Evolutionary conservation across 305 asterid species (phyloP).

Genomic region (Fraxinus albicans): DNA sequence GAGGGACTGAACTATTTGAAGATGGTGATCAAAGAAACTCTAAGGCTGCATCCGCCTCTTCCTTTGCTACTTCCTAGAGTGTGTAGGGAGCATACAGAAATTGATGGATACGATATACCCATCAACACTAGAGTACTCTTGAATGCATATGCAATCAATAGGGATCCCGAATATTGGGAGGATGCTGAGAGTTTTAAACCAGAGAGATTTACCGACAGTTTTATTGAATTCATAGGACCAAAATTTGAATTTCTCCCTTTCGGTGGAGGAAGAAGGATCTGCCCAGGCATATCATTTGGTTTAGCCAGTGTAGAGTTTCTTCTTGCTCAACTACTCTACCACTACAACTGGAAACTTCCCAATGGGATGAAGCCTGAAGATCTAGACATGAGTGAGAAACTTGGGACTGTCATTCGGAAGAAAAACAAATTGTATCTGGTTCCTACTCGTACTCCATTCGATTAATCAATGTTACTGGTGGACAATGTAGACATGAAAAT

Average conservation of each 20-base stretch:
- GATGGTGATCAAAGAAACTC: slow-evolving; percentile 32
- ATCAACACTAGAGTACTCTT: slow-evolving; percentile 8
- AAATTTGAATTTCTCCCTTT: slow-evolving; percentile 31
- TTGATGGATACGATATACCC: slow-evolving; percentile 27
- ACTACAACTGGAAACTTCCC: slow-evolving; percentile 25
- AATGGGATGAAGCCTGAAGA: slow-evolving; percentile 6
- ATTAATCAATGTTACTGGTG: not conserved
- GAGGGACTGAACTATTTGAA: slow-evolving; percentile 25
- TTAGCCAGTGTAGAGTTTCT: slow-evolving; percentile 26
- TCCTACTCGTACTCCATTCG: slow-evolving; percentile 7
- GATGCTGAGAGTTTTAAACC: slow-evolving; percentile 26
- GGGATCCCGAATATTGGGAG: slow-evolving; percentile 34
- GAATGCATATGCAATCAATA: slow-evolving; percentile 27
- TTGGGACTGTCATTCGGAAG: slow-evolving; percentile 16
- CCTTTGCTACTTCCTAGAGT: slow-evolving; percentile 29
- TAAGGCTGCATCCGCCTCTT: slow-evolving; percentile 29
- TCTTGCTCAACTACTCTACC: slow-evolving; percentile 21
- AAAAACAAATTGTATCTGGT: not conserved
- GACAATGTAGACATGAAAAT: too few relatives aligned
- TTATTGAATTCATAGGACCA: slow-evolving; percentile 31
- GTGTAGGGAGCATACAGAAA: not conserved
- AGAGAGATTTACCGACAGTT: slow-evolving; percentile 23
- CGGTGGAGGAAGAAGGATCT: slow-evolving; percentile 38
- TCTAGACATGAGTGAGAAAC: slow-evolving; percentile 23
- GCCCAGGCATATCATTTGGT: slow-evolving; percentile 33